Percentiles rank a stretch among this genome's conserved stretches.
phyloP scores from a whole-genome alignment of 768 basidiomycete genomes.

The Phlegmacium glaucopus region DNA sequence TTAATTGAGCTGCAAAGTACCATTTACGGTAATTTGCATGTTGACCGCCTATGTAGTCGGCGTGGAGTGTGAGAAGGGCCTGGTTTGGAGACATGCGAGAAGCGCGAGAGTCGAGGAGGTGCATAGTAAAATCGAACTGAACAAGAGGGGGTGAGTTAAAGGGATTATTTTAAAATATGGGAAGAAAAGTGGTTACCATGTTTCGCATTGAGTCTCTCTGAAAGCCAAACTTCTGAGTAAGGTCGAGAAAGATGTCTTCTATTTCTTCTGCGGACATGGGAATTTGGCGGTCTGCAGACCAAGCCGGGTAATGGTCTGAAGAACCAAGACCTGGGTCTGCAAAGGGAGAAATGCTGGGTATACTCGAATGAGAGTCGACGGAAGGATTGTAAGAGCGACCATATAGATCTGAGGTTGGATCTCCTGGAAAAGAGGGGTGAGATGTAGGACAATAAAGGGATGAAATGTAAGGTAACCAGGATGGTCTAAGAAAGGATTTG shows the following conservation, averaged over 20 bases:
- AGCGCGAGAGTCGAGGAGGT: conserved; percentile 94
- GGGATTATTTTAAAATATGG: not conserved
- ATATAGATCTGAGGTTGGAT: conserved; percentile 29
- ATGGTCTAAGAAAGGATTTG: conserved; percentile 38
- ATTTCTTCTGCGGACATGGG: conserved; percentile 98
- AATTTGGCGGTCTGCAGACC: conserved; percentile 89
- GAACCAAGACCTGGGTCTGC: conserved; percentile 49
- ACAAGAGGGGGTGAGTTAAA: conserved; percentile 1
- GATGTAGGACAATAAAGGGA: conserved; percentile 4
- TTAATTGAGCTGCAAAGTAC: conserved; percentile 99
- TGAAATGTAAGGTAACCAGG: conserved; percentile 7
- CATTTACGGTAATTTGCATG: conserved; percentile 99
- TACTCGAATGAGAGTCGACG: conserved; percentile 58
- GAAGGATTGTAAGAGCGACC: conserved; percentile 52
- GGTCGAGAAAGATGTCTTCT: conserved; percentile 97
- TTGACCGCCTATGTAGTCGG: conserved; percentile 98
- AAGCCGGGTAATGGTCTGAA: conserved; percentile 86
- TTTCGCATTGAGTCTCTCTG: conserved; percentile 95
- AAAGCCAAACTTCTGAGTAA: conserved; percentile 98
- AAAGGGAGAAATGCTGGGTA: conserved; percentile 57
- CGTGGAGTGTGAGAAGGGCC: conserved; percentile 93
- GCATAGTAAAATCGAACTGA: conserved; percentile 97
- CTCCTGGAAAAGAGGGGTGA: conserved; percentile 15
- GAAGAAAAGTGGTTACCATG: conserved; percentile 53
- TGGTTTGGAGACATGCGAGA: conserved; percentile 97